Evolutionary conservation across 2,329 filamentous ascomycete genomes (phyloP).

Genomic region (Venturia nashicola): DNA sequence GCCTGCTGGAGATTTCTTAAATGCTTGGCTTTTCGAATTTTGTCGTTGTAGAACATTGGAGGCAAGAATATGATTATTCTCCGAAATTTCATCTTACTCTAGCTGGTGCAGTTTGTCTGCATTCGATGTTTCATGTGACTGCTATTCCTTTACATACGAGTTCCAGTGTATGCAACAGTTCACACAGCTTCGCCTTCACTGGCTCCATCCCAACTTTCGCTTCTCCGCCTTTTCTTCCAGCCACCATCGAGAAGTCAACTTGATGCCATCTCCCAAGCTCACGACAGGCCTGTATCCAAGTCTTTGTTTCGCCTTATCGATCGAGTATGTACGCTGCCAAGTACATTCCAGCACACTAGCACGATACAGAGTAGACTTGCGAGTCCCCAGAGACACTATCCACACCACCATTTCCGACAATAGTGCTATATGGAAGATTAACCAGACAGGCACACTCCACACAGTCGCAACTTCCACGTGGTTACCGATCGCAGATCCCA

Average conservation of each 20-base stretch:
- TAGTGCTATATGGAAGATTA: constrained; percentile 27
- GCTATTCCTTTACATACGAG: too few species aligned
- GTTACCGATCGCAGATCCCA: constrained; percentile 52
- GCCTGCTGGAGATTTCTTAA: too few species aligned
- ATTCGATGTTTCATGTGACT: too few species aligned
- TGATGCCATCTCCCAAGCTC: constrained; percentile 38
- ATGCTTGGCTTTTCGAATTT: too few species aligned
- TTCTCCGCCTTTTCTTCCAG: background rate
- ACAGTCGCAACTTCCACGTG: constrained; percentile 34
- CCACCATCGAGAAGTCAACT: constrained; percentile 12
- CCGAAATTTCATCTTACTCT: too few species aligned
- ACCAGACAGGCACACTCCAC: constrained; percentile 18
- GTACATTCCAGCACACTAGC: constrained; percentile 34
- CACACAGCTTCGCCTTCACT: too few species aligned
- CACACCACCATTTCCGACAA: constrained; percentile 20
- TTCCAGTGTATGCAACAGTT: too few species aligned
- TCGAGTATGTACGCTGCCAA: constrained; percentile 37
- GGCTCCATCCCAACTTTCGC: too few species aligned
- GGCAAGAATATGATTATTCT: too few species aligned
- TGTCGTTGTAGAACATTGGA: too few species aligned
- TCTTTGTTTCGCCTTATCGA: constrained; percentile 37
- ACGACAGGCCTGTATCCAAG: constrained; percentile 41
- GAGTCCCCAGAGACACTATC: constrained; percentile 36
- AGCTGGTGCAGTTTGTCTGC: too few species aligned
- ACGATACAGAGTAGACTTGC: constrained; percentile 30